Evolutionary conservation across 2,329 filamentous ascomycete species (phyloP).

Genomic region (Talaromyces funiculosus): DNA sequence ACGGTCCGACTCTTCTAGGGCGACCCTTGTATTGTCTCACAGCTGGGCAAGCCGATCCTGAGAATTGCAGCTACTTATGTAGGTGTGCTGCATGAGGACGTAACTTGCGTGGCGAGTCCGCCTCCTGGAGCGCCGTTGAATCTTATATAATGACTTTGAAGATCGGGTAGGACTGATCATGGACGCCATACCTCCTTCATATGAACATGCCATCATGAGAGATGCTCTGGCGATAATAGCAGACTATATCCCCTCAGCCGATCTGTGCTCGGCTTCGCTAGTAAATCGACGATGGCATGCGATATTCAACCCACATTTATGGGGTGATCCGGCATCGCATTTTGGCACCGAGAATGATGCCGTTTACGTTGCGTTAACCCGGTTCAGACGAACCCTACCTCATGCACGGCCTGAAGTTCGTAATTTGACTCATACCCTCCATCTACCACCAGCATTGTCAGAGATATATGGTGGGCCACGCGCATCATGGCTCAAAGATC

Average conservation of each 20-base stretch:
- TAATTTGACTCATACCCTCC: conserved; percentile 56
- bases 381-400: conserved; percentile 53
- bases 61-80: neutral
- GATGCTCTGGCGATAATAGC: conserved; percentile 54
- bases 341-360: conserved; percentile 57
- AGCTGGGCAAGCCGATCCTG: rapidly evolving
- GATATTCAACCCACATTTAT: conserved; percentile 55
- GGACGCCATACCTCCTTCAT: conserved; percentile 57
- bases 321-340: conserved; percentile 59
- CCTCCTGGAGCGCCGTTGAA: neutral
- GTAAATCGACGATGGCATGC: conserved; percentile 54
- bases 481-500: conserved; percentile 54
- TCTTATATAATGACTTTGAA: neutral
- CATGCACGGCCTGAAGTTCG: conserved; percentile 50
- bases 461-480: conserved; percentile 57
- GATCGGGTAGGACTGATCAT: too few species aligned
- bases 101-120: neutral
- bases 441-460: conserved; percentile 55
- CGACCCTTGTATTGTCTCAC: neutral
- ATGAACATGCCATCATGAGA: conserved; percentile 50
- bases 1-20: neutral
- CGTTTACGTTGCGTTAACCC: conserved; percentile 56
- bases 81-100: neutral
- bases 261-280: conserved; percentile 51
- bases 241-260: conserved; percentile 50